Base-by-base conservation (phyloP, 2,329 filamentous ascomycete genomes). In the Neocatenulostroma microsporum region DNA sequence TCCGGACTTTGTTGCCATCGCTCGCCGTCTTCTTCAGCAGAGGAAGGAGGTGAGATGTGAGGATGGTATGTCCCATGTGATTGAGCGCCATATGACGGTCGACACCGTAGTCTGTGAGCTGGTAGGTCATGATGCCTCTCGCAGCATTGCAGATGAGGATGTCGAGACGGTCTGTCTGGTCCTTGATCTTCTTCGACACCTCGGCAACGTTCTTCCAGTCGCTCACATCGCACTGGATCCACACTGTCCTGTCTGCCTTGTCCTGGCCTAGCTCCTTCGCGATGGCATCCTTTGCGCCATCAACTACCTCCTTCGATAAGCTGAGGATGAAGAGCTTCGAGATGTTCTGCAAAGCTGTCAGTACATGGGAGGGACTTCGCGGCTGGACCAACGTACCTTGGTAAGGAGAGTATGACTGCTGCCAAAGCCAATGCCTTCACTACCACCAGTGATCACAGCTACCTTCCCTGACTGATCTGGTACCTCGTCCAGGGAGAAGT, bases 51-150 rank as follows among this genome's bases (percentile, higher is more conserved):
- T 80, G 70, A 0, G 70, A 75, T 0, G 77, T 82, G 10, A 84
- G 55, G 0, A 82, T 60, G 0, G 76, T 75, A 47, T 80, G 78
- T 0, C 77, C 79, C 41, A 83, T 68, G 52, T 82, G 78, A 56
- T 82, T 82, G 3, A 69, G 51, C 1, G 80, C 76, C 76, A 83
- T 80, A 51, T 82, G 78, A 11, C 72, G 60, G 51, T 83, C 79
- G 2, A 82, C 67, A 1, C 77, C 77, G 44, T 74, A 72, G 12
- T 72, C 62, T 4, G 60, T 74, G 4, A 76, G 51, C 46, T 80
- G 67, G 40, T 70, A 69, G 0, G 74, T 76, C 77, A 82, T 82
- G 50, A 83, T 78, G 1, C 80, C 79, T 0, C 78, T 61, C 0
- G 57, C 78, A 0, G 75, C 73, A 39, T 80, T 80, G 58, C 79